A percentile compares a stretch with the other conserved stretches of the same genome.
Conservation (phyloP, 2,329 filamentous ascomycete genomes). For the Alternaria sp. region DNA sequence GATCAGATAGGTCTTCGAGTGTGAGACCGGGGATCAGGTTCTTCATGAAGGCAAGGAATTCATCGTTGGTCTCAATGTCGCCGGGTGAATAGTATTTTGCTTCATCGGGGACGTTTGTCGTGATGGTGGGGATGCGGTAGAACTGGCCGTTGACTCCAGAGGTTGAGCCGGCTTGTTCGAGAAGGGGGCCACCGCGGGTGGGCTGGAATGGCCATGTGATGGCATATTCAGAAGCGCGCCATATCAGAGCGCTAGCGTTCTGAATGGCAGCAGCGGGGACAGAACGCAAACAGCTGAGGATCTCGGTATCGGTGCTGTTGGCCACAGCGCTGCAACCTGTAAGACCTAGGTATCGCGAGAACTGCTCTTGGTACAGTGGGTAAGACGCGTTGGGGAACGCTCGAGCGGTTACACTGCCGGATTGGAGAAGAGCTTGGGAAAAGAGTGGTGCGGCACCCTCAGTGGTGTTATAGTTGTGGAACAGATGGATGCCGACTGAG, state of each 20-base stretch:
- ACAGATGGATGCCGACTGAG: conserved; percentile 39
- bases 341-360: conserved; percentile 26
- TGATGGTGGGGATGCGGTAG: conserved; percentile 36
- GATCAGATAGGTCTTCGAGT: conserved; percentile 22
- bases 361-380: conserved; percentile 39
- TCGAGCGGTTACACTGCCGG: conserved; percentile 38
- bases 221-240: conserved; percentile 45
- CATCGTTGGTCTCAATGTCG: conserved; percentile 41
- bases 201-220: conserved; percentile 59
- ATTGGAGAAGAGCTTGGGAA: conserved; percentile 38
- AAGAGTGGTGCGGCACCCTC: conserved; percentile 32
- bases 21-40: conserved; percentile 34
- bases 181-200: conserved; percentile 51
- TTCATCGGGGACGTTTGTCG: conserved; percentile 46
- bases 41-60: conserved; percentile 43
- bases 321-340: conserved; percentile 28
- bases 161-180: conserved; percentile 55
- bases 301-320: conserved; percentile 37
- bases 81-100: conserved; percentile 36
- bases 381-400: conserved; percentile 39
- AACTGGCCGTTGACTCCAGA: conserved; percentile 35
- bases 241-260: conserved; percentile 46
- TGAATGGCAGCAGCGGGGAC: conserved; percentile 50
- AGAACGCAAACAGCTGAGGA: conserved; percentile 51
- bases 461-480: conserved; percentile 40